A percentile compares a stretch with the other conserved stretches of the same genome.
These are phyloP conservation scores for Myxozyma geophila DNA, from an alignment of 805 yeast genomes.

Conservation along the genomic window DNA sequence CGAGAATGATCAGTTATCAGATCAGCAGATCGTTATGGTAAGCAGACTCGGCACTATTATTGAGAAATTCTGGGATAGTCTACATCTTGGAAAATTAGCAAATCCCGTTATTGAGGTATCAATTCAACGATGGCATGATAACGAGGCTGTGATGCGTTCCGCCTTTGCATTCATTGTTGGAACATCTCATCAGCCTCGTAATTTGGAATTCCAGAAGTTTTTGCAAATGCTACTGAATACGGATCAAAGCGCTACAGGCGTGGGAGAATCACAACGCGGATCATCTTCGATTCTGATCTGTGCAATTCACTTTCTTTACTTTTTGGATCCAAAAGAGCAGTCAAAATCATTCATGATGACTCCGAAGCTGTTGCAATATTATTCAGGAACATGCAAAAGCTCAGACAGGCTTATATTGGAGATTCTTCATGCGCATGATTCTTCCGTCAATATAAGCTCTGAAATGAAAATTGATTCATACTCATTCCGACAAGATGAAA, in stretches of 20 bases:
- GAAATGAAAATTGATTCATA: constrained; percentile 8
- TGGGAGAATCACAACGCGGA: background rate
- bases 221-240: constrained; percentile 69
- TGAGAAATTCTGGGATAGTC: background rate
- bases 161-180: constrained; percentile 38
- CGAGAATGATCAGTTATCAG: constrained; percentile 6
- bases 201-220: constrained; percentile 53
- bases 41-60: background rate
- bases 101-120: constrained; percentile 45
- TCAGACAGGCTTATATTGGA: constrained; percentile 66
- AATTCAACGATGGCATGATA: constrained; percentile 52
- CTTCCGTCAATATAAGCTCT: constrained; percentile 42
- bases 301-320: constrained; percentile 56
- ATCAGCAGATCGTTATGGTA: background rate
- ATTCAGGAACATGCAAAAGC: constrained; percentile 64
- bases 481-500: constrained; percentile 4
- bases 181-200: constrained; percentile 30
- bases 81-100: constrained; percentile 18
- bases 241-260: constrained; percentile 43
- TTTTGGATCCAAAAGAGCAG: constrained; percentile 51
- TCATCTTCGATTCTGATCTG: constrained; percentile 48
- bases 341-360: constrained; percentile 54
- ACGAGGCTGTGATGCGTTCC: constrained; percentile 53
- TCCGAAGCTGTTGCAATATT: constrained; percentile 56
- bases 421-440: constrained; percentile 63